Base-by-base conservation (phyloP, 441 rosid species). In the Syzygium malaccense region DNA sequence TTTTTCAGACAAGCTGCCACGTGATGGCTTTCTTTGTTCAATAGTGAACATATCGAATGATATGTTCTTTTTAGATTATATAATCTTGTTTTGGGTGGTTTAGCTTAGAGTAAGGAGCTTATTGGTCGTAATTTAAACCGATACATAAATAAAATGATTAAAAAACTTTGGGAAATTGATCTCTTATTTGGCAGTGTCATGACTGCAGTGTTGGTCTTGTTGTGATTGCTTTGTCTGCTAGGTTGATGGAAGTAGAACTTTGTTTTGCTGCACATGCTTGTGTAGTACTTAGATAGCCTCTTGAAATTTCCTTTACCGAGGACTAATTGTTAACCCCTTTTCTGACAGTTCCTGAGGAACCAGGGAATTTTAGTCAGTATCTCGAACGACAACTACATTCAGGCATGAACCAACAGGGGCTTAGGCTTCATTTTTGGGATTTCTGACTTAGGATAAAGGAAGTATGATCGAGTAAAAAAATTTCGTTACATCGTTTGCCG, bases 271-370 rank as follows among this genome's bases (percentile, higher is more conserved):
- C 45, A 54, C 51, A 10, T 79, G 54, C 28, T 58, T 75, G 53
- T 37, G 51, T 79, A 14, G n/a, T 17, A 64, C 48, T 45, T 88
- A 78, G 64, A 32, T 85, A n/a, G 54, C 84, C 54, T 60, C 87
- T 62, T 13, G 30, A 15, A 37, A 60, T 28, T 62, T 51, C 54
- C 86, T 85, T 55, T 54, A 19, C 30, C 30, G 55, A 48, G 78
- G 80, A 85, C 88, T 92, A 51, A 89, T 57, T 62, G 56, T 75
- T 90, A n/a, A 71, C 68, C 68, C 41, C 51, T 85, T 64, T 79
- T 90, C 75, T 92, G 89, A 94, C 96, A 95, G 96, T 95, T 95
- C 91, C 88, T 95, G 20, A 93, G 91, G 90, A 95, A 95, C 90
- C 93, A 89, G 85, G 96, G 97, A 25, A 89, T 92, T 89, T 89